Evolutionary conservation across 2,329 filamentous ascomycete genomes (phyloP).

Genomic region (Stachybotrys echinatus): DNA sequence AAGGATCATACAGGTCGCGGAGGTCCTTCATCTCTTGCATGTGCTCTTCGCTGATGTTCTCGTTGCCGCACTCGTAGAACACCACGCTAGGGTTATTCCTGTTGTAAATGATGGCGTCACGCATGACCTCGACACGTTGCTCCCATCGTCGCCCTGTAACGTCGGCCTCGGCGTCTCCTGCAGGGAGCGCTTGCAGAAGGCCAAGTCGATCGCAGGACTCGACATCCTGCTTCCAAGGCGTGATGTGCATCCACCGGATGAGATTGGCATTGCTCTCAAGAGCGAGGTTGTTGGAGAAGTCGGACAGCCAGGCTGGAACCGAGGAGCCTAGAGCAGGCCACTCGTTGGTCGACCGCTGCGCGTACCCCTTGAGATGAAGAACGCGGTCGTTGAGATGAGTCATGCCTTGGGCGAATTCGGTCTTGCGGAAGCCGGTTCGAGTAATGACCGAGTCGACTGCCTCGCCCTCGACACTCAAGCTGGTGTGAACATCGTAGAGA

Average conservation of each 20-base stretch:
- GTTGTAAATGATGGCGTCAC: not conserved
- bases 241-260: not conserved
- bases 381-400: not conserved
- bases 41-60: not conserved
- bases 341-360: not conserved
- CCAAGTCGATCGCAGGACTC: not conserved
- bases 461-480: not conserved
- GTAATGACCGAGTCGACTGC: not conserved
- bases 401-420: not conserved
- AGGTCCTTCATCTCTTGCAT: not conserved
- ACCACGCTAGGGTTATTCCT: not conserved
- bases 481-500: not conserved
- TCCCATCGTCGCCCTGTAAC: not conserved
- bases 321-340: no score
- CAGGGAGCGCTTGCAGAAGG: not conserved
- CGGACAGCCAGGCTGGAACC: no score
- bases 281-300: no score
- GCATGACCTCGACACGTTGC: not conserved
- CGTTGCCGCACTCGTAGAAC: not conserved
- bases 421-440: not conserved
- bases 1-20: not conserved
- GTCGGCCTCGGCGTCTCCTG: not conserved
- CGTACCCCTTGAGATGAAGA: not conserved
- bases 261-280: no score
- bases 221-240: not conserved